phyloP scores from a whole-genome alignment of 2,329 filamentous ascomycete species.

The Phialemoniopsis sp. region DNA sequence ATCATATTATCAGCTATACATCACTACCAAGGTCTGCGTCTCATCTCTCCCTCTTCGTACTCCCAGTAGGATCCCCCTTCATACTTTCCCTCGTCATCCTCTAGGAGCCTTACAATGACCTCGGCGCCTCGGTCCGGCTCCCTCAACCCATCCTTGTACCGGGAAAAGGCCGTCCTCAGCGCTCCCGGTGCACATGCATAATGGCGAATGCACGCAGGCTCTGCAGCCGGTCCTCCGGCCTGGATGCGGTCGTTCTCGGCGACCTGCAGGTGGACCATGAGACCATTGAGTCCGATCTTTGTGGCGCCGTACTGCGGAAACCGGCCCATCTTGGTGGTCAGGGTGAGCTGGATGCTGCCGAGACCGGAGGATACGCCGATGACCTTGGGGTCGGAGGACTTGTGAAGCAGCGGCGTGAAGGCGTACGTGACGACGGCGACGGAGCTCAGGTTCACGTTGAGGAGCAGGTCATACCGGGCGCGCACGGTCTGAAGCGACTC shows the following conservation, averaged over 20 bases:
- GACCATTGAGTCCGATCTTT: slow-evolving; percentile 14
- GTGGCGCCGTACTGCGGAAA: slow-evolving; percentile 12
- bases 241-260: slow-evolving; percentile 11
- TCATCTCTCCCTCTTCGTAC: no score
- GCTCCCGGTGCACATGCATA: background rate
- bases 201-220: slow-evolving; percentile 5
- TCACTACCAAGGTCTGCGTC: no score
- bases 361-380: no score
- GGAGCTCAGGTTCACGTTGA: no score
- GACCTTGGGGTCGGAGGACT: no score
- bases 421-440: no score
- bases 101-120: background rate
- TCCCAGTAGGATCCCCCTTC: no score
- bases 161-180: background rate
- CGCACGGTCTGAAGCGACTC: no score
- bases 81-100: no score
- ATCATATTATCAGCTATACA: no score
- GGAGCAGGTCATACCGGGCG: no score
- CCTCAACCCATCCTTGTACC: background rate
- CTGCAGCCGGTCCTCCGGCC: background rate
- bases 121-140: background rate
- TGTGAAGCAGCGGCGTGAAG: no score
- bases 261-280: slow-evolving; percentile 13
- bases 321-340: slow-evolving; percentile 6
- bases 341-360: background rate